These are phyloP conservation scores for Incumbomyces delicatus DNA, from an alignment of 2,329 filamentous ascomycete species.

Conservation along the genomic window DNA sequence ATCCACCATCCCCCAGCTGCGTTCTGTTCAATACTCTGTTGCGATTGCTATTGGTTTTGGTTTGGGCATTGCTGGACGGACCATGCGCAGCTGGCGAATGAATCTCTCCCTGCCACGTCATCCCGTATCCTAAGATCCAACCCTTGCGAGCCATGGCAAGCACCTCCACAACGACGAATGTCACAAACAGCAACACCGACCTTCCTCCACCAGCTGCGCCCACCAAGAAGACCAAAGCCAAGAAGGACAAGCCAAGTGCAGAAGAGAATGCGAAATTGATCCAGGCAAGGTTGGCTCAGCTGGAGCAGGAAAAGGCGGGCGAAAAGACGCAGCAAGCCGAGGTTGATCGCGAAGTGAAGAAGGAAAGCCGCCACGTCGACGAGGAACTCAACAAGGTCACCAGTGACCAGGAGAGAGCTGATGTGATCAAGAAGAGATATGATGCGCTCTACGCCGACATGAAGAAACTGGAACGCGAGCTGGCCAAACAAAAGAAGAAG, in stretches of 20 bases:
- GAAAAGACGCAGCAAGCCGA: constrained; percentile 94
- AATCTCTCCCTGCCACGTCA: not conserved
- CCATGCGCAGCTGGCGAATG: not conserved
- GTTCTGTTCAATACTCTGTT: too few species aligned
- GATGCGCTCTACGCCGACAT: constrained; percentile 86
- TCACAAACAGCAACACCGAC: constrained; percentile 33
- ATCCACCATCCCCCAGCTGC: too few species aligned
- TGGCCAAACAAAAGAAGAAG: constrained; percentile 90
- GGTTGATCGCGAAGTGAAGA: constrained; percentile 91
- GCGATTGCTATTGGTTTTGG: too few species aligned
- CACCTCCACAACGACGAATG: not conserved
- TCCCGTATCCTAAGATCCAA: too few species aligned
- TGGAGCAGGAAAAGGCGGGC: constrained; percentile 85
- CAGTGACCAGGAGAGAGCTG: constrained; percentile 83
- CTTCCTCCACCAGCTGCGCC: constrained; percentile 37
- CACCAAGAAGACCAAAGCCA: constrained; percentile 58
- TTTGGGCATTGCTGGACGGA: not conserved
- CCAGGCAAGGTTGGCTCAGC: constrained; percentile 84
- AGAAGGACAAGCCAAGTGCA: constrained; percentile 77
- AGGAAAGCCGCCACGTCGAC: constrained; percentile 82
- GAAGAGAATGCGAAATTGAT: constrained; percentile 86
- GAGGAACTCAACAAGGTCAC: constrained; percentile 79
- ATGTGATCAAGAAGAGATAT: constrained; percentile 80
- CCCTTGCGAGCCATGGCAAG: not conserved
- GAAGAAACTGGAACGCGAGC: constrained; percentile 90